These are phyloP conservation scores for Gaeumannomyces tritici DNA, from an alignment of 2,329 filamentous ascomycete genomes.

Conservation along the genomic window DNA sequence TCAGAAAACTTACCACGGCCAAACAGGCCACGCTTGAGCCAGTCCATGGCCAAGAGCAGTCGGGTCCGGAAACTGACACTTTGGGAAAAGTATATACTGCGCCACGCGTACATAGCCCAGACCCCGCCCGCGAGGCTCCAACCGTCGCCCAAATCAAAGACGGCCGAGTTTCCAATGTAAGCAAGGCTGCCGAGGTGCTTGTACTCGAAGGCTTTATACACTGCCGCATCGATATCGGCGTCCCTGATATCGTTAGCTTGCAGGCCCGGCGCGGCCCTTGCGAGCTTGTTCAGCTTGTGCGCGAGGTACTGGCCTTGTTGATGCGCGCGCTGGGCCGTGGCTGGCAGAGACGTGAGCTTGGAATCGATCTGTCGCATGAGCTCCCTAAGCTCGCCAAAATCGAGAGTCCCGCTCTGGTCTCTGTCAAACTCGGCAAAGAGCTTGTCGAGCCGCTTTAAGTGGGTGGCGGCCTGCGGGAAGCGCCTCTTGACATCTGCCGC, in stretches of 20 bases:
- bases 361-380: conserved; percentile 86
- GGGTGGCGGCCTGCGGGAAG: conserved; percentile 83
- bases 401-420: conserved; percentile 84
- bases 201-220: conserved; percentile 94
- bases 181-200: conserved; percentile 83
- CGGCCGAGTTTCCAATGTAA: conserved; percentile 91
- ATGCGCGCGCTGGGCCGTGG: conserved; percentile 91
- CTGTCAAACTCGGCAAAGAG: conserved; percentile 89
- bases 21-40: conserved; percentile 93
- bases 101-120: conserved; percentile 91
- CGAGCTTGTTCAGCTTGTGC: conserved; percentile 87
- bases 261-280: conserved; percentile 66
- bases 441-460: conserved; percentile 81
- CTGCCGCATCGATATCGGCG: conserved; percentile 82
- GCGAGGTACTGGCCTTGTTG: conserved; percentile 92
- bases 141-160: conserved; percentile 80
- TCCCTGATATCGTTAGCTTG: conserved; percentile 72
- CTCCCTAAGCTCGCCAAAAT: conserved; percentile 85
- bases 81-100: conserved; percentile 94
- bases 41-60: conserved; percentile 90
- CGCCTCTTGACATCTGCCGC: conserved; percentile 75
- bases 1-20: conserved; percentile 65
- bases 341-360: conserved; percentile 88
- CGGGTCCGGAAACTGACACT: conserved; percentile 89
- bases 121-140: conserved; percentile 73